These are phyloP conservation scores for Conticribra guillardii DNA, from an alignment of 108 stramenopile genomes.

Conservation along the genomic window DNA sequence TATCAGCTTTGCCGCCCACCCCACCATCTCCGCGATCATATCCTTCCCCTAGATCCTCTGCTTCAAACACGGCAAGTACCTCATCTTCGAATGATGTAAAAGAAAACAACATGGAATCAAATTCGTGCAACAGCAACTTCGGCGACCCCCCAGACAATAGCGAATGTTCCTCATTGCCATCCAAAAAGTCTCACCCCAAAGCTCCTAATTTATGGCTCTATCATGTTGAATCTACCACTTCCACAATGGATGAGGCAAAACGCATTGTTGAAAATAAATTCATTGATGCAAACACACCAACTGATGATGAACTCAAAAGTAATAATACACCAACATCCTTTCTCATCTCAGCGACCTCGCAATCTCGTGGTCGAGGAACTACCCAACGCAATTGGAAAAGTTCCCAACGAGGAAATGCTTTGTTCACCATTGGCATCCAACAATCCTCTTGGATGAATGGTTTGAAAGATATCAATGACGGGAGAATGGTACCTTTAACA, in stretches of 20 bases:
- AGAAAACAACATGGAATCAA: not conserved
- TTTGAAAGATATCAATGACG: constrained; percentile 33
- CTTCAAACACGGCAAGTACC: too few species aligned
- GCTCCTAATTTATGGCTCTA: constrained; percentile 48
- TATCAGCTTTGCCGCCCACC: constrained; percentile 5
- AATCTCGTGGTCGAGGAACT: constrained; percentile 51
- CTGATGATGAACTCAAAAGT: not conserved
- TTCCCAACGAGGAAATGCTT: constrained; percentile 40
- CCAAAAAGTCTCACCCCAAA: constrained; percentile 23
- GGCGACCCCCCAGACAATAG: not conserved
- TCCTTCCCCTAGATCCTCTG: not conserved
- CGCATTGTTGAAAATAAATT: constrained; percentile 39
- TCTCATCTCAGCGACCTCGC: constrained; percentile 43
- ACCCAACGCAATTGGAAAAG: constrained; percentile 49
- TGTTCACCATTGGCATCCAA: constrained; percentile 52
- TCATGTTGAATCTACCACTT: constrained; percentile 49
- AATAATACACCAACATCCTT: constrained; percentile 29
- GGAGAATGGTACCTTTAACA: constrained; percentile 56
- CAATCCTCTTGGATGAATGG: constrained; percentile 50
- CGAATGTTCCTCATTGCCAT: not conserved
- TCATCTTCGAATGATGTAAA: too few species aligned
- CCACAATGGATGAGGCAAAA: constrained; percentile 56
- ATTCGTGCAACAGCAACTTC: not conserved
- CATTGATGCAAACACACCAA: not conserved
- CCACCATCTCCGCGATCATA: constrained; percentile 4